These are phyloP conservation scores for Aureoboletus auriporus DNA, from an alignment of 768 basidiomycete genomes.

Conservation along the genomic window DNA sequence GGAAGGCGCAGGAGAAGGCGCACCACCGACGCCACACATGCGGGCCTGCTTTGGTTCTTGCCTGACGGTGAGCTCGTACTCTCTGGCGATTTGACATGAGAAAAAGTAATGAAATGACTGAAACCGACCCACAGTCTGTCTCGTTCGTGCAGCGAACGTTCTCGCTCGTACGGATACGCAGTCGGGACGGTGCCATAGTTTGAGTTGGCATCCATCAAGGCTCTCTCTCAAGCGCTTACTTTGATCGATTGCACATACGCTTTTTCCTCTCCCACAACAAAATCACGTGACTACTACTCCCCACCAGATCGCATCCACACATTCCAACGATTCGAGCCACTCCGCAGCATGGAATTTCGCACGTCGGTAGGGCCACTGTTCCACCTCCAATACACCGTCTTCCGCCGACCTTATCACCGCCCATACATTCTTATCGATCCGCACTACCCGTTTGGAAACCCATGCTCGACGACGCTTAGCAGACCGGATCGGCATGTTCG, in stretches of 20 bases:
- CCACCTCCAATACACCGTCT: constrained; percentile 39
- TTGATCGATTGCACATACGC: constrained; percentile 3
- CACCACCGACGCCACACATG: constrained; percentile 88
- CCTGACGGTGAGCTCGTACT: constrained; percentile 81
- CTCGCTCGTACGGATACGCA: constrained; percentile 28
- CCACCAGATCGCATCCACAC: constrained; percentile 47
- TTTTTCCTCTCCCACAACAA: constrained; percentile 5
- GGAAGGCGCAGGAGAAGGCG: constrained; percentile 37
- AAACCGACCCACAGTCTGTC: constrained; percentile 32
- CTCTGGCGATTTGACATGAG: constrained; percentile 37
- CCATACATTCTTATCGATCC: constrained; percentile 52
- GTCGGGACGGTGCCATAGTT: constrained; percentile 24
- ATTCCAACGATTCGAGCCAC: constrained; percentile 65
- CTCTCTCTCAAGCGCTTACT: constrained; percentile 9
- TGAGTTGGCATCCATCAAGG: constrained; percentile 22
- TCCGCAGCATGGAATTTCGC: constrained; percentile 50
- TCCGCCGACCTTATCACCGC: constrained; percentile 37
- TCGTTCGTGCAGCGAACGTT: constrained; percentile 28
- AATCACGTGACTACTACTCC: constrained; percentile 13
- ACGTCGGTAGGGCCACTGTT: constrained; percentile 54
- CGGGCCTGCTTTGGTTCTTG: constrained; percentile 91
- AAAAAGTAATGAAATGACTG: too few relatives aligned
- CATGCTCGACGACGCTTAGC: constrained; percentile 48
- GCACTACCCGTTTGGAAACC: constrained; percentile 59
- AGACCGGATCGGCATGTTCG: constrained; percentile 41